Conservation (phyloP, 345 rosid species). For the Lumnitzera racemosa region DNA sequence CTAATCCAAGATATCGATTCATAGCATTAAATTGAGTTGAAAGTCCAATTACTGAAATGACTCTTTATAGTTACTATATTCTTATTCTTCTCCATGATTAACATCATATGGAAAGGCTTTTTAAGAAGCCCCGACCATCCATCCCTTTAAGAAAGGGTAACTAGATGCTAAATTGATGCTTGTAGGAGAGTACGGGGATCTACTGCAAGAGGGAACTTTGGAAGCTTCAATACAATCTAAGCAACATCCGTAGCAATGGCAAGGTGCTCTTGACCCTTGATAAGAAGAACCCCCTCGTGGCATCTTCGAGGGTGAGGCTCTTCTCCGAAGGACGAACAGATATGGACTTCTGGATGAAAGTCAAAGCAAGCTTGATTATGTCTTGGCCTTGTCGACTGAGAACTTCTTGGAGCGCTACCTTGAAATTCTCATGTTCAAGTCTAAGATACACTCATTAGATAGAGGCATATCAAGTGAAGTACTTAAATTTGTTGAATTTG, state of each 20-base stretch:
- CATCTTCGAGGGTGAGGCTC: constrained; percentile 49
- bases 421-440: constrained; percentile 42
- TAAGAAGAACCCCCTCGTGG: constrained; percentile 47
- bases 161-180: constrained; percentile 51
- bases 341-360: constrained; percentile 38
- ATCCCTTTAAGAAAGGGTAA: constrained; percentile 53
- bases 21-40: too few relatives aligned
- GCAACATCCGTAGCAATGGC: constrained; percentile 45
- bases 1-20: too few relatives aligned
- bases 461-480: constrained; percentile 47
- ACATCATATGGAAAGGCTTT: constrained; percentile 45
- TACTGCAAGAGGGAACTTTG: constrained; percentile 47
- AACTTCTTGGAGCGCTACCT: constrained; percentile 44
- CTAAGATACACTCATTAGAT: constrained; percentile 43
- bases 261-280: constrained; percentile 48
- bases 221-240: constrained; percentile 51
- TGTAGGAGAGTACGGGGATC: constrained; percentile 43
- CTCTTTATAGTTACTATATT: background rate
- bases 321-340: constrained; percentile 41
- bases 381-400: constrained; percentile 36
- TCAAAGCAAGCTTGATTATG: constrained; percentile 43
- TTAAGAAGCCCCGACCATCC: constrained; percentile 38
- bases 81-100: background rate
- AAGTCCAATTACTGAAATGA: too few relatives aligned
- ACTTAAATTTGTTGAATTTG: background rate